Base-by-base conservation (phyloP, 2,329 filamentous ascomycete genomes). In the Trichoderma lentiforme region DNA sequence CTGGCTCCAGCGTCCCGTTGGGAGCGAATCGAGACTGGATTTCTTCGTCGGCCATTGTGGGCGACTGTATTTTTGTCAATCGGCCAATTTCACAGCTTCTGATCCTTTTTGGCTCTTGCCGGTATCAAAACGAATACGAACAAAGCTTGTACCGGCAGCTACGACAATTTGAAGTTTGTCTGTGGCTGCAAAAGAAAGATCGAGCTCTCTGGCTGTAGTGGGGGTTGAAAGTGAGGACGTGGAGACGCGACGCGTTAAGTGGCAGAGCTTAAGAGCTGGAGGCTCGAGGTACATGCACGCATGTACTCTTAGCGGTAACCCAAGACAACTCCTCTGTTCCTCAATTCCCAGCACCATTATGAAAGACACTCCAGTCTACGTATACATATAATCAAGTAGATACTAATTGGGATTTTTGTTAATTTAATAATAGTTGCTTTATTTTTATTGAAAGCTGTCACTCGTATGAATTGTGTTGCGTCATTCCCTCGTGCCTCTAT, bases 1-100 rank as follows among this genome's bases (percentile, higher is more conserved):
- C 95, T 74, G 90, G 84, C 73, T 93, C 89, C 6, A 98, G 85
- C 47, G 88, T 75, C 70, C 79, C 77, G 74, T 80, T 78, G 53
- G 81, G 80, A 14, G 82, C 80, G 77, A 83, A 83, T 73, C 75
- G 78, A 30, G 74, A 73, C 74, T 79, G 76, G 67, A 83, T 76
- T 68, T 82, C 81, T 68, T 77, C 75, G 73, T 80, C 79, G 63
- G 81, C 80, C 81, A 83, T 83, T 76, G 28, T 76, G 78, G 75
- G 76, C 47, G 68, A 66, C 63, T 12, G 47, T 5, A 8, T 9
- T 30, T 14, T 28, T 36, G 30, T 34, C 47, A 66, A 56, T 66
- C 56, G 39, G 28, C 67, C 57, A 53, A 21, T 70, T 69, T 30
- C 6, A 3, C 6, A 39, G 39, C 15, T 26, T 4, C 9, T 8